Evolutionary conservation across 306 rosid genomes (phyloP), one percentile per base, ranked within the genome.

Genomic region (Casuarina cunninghamiana): DNA sequence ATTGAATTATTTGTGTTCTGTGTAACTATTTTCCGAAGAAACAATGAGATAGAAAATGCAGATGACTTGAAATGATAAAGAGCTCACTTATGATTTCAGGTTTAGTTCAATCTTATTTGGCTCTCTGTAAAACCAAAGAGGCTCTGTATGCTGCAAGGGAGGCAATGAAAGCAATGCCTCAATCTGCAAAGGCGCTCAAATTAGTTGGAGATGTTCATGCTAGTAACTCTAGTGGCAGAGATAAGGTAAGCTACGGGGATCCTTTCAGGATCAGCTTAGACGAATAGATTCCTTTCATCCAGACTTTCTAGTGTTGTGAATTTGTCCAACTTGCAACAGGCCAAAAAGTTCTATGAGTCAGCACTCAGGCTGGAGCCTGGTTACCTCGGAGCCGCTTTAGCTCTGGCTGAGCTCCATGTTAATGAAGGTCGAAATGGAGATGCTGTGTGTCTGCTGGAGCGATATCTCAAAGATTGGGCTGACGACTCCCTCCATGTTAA

Each of bases 111-210:
- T 91, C 99, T 50, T 91, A 90, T 86, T 84, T 96, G 83, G 89
- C 91, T 54, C 93, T 96, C 73, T 84, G 91, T 71, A 96, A 96
- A 88, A 83, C 88, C 65, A 96, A 96, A 84, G 99, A 96, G 85
- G 98, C 99, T 78, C 79, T 96, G 71, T 90, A 96, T 88, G 97
- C 98, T 73, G 84, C 99, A 7, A 89, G 99, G 89, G 99, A 93
- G 86, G 99, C 99, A 57, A 93, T 96, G 99, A 96, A 91, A 83
- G 97, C 98, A 84, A 96, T 93, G 97, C 99, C 99, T 81, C 98
- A 96, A 77, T 96, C 98, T 1, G 99, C 99, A 17, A 96, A 93
- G 92, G 98, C 99, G 69, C 87, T 93, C 75, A 96, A 96, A 86
- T 82, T 96, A 80, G 98, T 96, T 46, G 99, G 98, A 65, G 99